These are phyloP conservation scores for Botrytis sinoallii DNA, from an alignment of 2,329 filamentous ascomycete species.

Conservation along the genomic window DNA sequence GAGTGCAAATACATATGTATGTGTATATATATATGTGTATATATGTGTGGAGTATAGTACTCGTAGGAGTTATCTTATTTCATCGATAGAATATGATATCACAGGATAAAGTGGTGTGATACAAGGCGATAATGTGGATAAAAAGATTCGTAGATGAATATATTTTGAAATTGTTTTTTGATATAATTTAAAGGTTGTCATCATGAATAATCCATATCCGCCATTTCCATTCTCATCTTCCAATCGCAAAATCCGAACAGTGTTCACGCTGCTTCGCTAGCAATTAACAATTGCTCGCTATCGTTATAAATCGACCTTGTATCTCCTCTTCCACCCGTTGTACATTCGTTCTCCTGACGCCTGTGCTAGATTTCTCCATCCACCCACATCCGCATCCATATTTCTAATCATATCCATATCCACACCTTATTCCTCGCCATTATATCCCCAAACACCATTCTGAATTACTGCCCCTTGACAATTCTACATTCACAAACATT, in stretches of 20 bases:
- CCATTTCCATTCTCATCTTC: background rate
- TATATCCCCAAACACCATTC: background rate
- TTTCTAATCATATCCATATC: background rate
- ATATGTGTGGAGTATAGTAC: no score
- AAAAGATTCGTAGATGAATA: background rate
- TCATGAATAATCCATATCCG: background rate
- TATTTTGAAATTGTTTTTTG: background rate
- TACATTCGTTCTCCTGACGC: background rate
- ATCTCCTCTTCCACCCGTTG: background rate
- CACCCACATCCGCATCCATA: background rate
- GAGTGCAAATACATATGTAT: no score
- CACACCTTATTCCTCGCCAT: background rate
- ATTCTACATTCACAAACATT: background rate
- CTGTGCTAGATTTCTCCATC: background rate
- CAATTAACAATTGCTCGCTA: background rate
- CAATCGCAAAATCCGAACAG: background rate
- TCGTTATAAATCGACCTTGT: background rate
- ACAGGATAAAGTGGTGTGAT: background rate
- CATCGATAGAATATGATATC: no score
- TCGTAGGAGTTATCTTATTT: no score
- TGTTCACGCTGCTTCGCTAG: background rate
- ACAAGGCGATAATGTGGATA: no score
- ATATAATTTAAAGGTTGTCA: background rate
- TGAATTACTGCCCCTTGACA: background rate
- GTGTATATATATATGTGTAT: no score